These are phyloP conservation scores for Ophiocordyceps robertsii DNA, from an alignment of 2,329 filamentous ascomycete genomes.

Conservation along the genomic window DNA sequence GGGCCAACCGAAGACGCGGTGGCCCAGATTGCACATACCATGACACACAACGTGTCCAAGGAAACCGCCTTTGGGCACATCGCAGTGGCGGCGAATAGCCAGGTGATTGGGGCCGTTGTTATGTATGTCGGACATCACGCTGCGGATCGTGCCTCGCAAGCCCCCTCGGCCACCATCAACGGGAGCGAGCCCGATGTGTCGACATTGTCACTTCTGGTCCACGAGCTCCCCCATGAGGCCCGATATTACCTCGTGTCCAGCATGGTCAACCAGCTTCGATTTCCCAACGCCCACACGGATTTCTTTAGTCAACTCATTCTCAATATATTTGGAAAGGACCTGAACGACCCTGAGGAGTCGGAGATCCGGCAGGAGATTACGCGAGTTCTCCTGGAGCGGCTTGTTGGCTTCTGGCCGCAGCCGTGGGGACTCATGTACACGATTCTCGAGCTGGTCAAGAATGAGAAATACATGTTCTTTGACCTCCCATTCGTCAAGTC, in stretches of 20 bases:
- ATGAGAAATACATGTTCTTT: slow-evolving; percentile 83
- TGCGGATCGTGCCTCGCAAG: slow-evolving; percentile 42
- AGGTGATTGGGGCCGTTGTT: slow-evolving; percentile 70
- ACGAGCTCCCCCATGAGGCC: slow-evolving; percentile 60
- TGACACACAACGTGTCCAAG: slow-evolving; percentile 44
- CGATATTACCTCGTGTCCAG: slow-evolving; percentile 75
- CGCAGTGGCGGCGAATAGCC: slow-evolving; percentile 53
- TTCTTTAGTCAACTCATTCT: slow-evolving; percentile 84
- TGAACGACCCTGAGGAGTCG: slow-evolving; percentile 58
- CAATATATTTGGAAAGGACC: slow-evolving; percentile 70
- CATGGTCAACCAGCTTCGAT: slow-evolving; percentile 85
- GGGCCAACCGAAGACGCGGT: slow-evolving; percentile 60
- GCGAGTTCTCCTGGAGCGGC: slow-evolving; percentile 72
- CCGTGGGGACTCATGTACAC: slow-evolving; percentile 91
- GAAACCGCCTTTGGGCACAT: slow-evolving; percentile 54
- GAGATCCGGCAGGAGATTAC: slow-evolving; percentile 86
- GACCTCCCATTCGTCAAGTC: slow-evolving; percentile 85
- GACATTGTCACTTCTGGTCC: slow-evolving; percentile 63
- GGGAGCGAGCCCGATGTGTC: slow-evolving; percentile 43
- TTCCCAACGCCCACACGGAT: slow-evolving; percentile 77
- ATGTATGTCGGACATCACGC: slow-evolving; percentile 68
- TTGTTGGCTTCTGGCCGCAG: slow-evolving; percentile 82
- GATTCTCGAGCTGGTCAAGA: slow-evolving; percentile 80
- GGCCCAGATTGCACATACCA: slow-evolving; percentile 61
- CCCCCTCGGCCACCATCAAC: slow-evolving; percentile 37